A percentile compares a stretch with the other conserved stretches of the same genome.
These are phyloP conservation scores for Baeospora myosura DNA, from an alignment of 1,284 basidiomycete species.

Conservation along the genomic window DNA sequence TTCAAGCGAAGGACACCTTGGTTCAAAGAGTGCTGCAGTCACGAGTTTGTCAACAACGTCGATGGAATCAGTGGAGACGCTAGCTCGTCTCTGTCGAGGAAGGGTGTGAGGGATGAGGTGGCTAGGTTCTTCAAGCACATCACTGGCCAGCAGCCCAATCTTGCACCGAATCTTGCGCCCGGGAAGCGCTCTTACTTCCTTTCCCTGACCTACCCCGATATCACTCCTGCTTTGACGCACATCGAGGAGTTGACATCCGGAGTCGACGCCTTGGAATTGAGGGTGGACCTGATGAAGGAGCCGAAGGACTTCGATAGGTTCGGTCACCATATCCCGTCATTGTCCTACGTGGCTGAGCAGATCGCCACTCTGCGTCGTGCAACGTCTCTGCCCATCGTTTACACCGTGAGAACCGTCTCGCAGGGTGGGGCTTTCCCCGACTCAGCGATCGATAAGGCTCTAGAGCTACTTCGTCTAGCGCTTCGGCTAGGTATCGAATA, in stretches of 20 bases:
- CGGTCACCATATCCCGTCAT: slow-evolving; percentile 57
- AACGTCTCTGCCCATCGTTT: slow-evolving; percentile 84
- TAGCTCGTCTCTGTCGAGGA: slow-evolving; percentile 13
- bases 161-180: slow-evolving; percentile 49
- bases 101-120: slow-evolving; percentile 41
- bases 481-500: slow-evolving; percentile 87
- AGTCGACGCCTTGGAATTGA: slow-evolving; percentile 87
- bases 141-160: slow-evolving; percentile 67
- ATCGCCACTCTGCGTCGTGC: slow-evolving; percentile 73
- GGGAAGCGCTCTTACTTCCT: slow-evolving; percentile 83
- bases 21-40: slow-evolving; percentile 81
- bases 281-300: slow-evolving; percentile 82
- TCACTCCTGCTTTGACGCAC: slow-evolving; percentile 62
- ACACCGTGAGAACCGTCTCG: slow-evolving; percentile 80
- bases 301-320: slow-evolving; percentile 35
- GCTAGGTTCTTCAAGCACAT: slow-evolving; percentile 85
- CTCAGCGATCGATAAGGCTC: slow-evolving; percentile 40
- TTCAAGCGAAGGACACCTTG: slow-evolving; percentile 80
- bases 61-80: slow-evolving; percentile 24
- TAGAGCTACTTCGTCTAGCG: slow-evolving; percentile 73
- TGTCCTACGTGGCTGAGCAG: slow-evolving; percentile 76
- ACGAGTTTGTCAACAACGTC: slow-evolving; percentile 81
- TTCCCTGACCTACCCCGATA: slow-evolving; percentile 86
- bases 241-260: slow-evolving; percentile 77
- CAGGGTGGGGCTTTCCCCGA: slow-evolving; percentile 95